Evolutionary conservation across 176 grass and related monocot genomes (phyloP), one percentile per base, ranked within the genome.

Genomic region (Neostapfia colusana): DNA sequence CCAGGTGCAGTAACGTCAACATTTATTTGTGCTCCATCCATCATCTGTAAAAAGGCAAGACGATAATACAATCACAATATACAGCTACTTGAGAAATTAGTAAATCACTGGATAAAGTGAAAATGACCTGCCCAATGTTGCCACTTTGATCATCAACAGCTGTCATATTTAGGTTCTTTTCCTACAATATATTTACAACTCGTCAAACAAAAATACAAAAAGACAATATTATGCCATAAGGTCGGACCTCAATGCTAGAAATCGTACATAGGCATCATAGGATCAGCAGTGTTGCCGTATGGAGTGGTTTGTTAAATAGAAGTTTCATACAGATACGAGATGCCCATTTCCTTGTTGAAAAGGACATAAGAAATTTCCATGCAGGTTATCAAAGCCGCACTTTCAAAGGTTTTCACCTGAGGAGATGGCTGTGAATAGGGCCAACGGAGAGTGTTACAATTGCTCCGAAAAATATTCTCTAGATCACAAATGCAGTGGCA

Each of bases 1-100:
- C 94, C 94, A 76, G 94, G 94, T 73, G 94, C 88, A 75, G 94
- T 97, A 67, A 97, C 91, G 69, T 97, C 91, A 88, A 97, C 85
- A 83, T 97, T 97, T 83, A 97, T 86, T 69, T 89, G 94, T 61
- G 86, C 49, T 83, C 88, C 91, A 88, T 93, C 91, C 83, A 89
- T 89, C 77, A 91, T 91, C 94, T 97, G 79, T 70, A 79, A 87
- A 62, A 79, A 15, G 25, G 40, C 41, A 65, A 81, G 54, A 69
- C 69, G 28, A 63, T 63, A 75, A 49, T 26, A 66, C 1, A 77
- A 60, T 65, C 64, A 80, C 75, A 70, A 84, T 61, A 60, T 63
- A 74, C 18, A 72, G 60, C 45, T 61, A 23, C 10, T 61, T 63
- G 64, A 16, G 20, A 87, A 78, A 27, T 73, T 69, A 67, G 73